Evolutionary conservation across 768 basidiomycete genomes (phyloP).

Genomic region (Suillus alpinus): DNA sequence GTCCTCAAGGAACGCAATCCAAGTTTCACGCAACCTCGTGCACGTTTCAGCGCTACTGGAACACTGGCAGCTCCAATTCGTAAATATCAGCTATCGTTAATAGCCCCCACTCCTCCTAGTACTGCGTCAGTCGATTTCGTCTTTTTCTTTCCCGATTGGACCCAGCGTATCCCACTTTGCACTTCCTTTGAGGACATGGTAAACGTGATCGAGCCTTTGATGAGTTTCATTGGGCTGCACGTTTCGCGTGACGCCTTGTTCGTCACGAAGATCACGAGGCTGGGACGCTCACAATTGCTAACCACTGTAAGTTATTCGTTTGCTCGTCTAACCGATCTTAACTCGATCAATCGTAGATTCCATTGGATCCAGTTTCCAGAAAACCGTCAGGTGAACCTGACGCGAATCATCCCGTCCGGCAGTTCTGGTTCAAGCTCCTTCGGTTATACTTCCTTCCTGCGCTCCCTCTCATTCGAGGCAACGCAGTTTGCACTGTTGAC

Average conservation of each 20-base stretch:
- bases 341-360: conserved; percentile 32
- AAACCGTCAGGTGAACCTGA: conserved; percentile 54
- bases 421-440: conserved; percentile 83
- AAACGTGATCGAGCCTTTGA: conserved; percentile 73
- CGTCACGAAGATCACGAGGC: conserved; percentile 74
- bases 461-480: conserved; percentile 78
- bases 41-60: conserved; percentile 61
- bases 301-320: conserved; percentile 43
- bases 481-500: conserved; percentile 87
- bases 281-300: conserved; percentile 66
- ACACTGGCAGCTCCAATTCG: conserved; percentile 49
- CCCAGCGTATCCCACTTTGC: conserved; percentile 65
- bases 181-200: conserved; percentile 64
- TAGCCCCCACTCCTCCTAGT: conserved; percentile 78
- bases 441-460: conserved; percentile 84
- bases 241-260: conserved; percentile 76
- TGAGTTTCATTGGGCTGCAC: conserved; percentile 79
- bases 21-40: conserved; percentile 61
- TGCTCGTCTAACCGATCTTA: background rate
- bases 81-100: conserved; percentile 67
- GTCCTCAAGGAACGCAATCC: conserved; percentile 58
- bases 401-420: conserved; percentile 55
- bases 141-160: conserved; percentile 91
- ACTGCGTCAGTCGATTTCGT: conserved; percentile 75
- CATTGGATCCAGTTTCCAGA: conserved; percentile 60